Evolutionary conservation across 306 rosid genomes (phyloP).

Genomic region (Citrullus amarus): DNA sequence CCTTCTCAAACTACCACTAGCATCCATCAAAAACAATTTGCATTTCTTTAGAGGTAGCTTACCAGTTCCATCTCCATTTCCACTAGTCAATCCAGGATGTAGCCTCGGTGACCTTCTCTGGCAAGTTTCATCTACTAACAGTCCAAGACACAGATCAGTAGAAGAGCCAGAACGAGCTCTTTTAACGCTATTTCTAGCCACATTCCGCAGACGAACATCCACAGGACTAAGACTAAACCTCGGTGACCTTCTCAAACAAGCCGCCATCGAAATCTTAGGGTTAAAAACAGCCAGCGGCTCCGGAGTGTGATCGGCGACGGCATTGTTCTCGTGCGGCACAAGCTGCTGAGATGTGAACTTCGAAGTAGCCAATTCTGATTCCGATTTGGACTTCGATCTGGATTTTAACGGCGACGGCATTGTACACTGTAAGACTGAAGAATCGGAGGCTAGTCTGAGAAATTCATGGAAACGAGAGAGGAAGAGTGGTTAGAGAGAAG

Average conservation of each 20-base stretch:
- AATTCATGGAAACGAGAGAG: background rate
- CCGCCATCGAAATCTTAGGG: background rate
- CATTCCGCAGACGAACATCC: background rate
- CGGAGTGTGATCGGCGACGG: background rate
- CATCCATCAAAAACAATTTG: background rate
- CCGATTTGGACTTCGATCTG: background rate
- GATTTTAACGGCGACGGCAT: background rate
- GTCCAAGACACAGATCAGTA: background rate
- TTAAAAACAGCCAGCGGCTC: slow-evolving; percentile 1
- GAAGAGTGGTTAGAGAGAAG: background rate
- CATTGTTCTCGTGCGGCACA: background rate
- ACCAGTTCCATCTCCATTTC: background rate
- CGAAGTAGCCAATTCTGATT: background rate
- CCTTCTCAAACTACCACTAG: slow-evolving; percentile 11
- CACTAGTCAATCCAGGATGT: background rate
- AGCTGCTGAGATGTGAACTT: background rate
- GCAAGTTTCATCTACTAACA: background rate
- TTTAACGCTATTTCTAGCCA: background rate
- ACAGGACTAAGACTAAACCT: background rate
- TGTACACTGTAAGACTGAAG: background rate
- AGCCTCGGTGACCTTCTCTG: background rate
- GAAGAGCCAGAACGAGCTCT: background rate
- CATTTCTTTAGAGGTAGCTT: background rate
- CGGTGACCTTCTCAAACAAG: slow-evolving; percentile 12
- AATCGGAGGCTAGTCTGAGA: background rate